Evolutionary conservation across 192 early-diverging fungal genomes (phyloP).

Genomic region (Geranomyces michiganensis): DNA sequence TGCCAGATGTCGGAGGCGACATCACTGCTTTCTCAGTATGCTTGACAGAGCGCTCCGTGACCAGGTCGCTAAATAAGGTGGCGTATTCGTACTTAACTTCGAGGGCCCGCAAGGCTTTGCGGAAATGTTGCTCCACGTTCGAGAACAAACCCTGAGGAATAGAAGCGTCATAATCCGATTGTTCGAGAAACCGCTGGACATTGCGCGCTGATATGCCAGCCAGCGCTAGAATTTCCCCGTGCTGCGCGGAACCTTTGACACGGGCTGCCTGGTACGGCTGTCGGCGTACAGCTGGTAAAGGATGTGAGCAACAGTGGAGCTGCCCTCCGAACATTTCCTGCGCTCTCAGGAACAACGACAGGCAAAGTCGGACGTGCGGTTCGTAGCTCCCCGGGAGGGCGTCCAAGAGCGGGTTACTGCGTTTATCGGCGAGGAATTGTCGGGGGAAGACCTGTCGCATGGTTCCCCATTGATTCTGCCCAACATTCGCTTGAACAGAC

Average conservation of each 20-base stretch:
- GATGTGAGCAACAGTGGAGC: too few relatives aligned
- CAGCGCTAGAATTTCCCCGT: conserved; percentile 6
- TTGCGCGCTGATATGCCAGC: neutral
- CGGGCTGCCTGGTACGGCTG: too few relatives aligned
- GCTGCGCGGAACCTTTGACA: neutral
- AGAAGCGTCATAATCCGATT: neutral
- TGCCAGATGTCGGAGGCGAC: neutral
- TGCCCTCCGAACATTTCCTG: too few relatives aligned
- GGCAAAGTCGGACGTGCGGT: too few relatives aligned
- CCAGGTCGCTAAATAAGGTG: conserved; percentile 10
- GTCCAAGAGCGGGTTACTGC: too few relatives aligned
- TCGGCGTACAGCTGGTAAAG: too few relatives aligned
- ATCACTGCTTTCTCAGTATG: neutral
- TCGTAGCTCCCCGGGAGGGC: too few relatives aligned
- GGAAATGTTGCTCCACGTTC: neutral
- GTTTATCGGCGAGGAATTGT: too few relatives aligned
- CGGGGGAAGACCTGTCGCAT: too few relatives aligned
- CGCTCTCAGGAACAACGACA: too few relatives aligned
- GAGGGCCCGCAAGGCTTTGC: neutral
- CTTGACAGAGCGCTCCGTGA: neutral
- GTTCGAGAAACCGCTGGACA: neutral
- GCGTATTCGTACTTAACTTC: conserved; percentile 8
- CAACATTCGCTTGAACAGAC: too few relatives aligned
- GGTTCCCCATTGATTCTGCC: too few relatives aligned
- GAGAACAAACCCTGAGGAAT: neutral